phyloP scores from a whole-genome alignment of 345 rosid genomes.

The Eucalyptus virginea region DNA sequence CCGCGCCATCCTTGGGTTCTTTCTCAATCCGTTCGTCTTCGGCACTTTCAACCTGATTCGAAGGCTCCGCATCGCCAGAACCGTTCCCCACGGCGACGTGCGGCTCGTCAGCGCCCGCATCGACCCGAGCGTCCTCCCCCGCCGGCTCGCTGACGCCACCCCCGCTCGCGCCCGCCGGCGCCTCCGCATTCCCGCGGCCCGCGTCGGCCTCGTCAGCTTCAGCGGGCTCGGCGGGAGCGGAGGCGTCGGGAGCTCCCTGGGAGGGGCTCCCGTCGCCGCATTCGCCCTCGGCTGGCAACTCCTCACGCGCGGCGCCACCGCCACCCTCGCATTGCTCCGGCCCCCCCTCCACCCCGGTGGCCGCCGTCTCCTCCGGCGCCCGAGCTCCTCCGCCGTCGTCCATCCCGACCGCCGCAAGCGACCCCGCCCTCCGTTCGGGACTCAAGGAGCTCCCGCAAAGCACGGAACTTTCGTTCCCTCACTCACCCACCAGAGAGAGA shows the following conservation, averaged over 20 bases:
- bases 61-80: not conserved
- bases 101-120: not conserved
- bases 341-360: not conserved
- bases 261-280: not conserved
- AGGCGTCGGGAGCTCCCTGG: not conserved
- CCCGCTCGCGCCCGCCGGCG: not conserved
- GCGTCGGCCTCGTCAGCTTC: not conserved
- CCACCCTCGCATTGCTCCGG: not conserved
- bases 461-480: not conserved
- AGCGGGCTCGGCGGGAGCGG: not conserved
- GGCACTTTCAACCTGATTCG: not conserved
- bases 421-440: not conserved
- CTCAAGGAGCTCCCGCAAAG: not conserved
- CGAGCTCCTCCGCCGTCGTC: not conserved
- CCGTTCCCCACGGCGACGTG: not conserved
- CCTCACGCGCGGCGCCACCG: not conserved
- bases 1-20: not conserved
- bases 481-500: not conserved
- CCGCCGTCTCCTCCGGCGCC: not conserved
- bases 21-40: conserved; percentile 2
- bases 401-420: not conserved
- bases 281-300: not conserved
- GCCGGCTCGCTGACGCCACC: not conserved
- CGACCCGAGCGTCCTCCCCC: not conserved
- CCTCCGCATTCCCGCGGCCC: not conserved